phyloP scores from a whole-genome alignment of 192 early-diverging fungal species.

The Chytriomyces sp. region DNA sequence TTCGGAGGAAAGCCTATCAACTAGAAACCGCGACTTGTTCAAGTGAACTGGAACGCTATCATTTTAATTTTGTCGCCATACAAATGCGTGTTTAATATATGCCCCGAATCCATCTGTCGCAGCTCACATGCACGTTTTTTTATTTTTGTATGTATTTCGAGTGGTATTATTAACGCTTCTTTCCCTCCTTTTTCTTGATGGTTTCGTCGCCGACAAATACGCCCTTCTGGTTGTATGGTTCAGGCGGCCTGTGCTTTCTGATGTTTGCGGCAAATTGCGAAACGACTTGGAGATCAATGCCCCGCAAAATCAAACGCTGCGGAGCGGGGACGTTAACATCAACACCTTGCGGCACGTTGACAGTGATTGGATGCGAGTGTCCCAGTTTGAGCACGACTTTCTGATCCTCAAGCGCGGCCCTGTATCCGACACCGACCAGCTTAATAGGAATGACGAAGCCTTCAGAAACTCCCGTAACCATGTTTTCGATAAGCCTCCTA shows the following conservation, averaged over 20 bases:
- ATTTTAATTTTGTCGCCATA: neutral
- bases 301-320: conserved; percentile 81
- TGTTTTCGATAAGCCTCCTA: conserved; percentile 82
- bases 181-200: conserved; percentile 97
- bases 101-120: neutral
- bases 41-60: too few species aligned
- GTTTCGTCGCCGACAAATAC: conserved; percentile 98
- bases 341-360: conserved; percentile 82
- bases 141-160: neutral
- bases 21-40: too few species aligned
- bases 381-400: conserved; percentile 76
- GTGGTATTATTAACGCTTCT: conserved; percentile 68
- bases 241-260: conserved; percentile 86
- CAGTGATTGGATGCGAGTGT: conserved; percentile 79
- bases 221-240: conserved; percentile 99
- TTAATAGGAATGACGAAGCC: conserved; percentile 83
- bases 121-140: neutral
- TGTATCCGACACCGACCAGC: conserved; percentile 92
- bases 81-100: neutral
- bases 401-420: conserved; percentile 77
- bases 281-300: conserved; percentile 78
- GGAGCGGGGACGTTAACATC: conserved; percentile 77
- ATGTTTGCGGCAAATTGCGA: conserved; percentile 93
- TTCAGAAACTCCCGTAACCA: conserved; percentile 87
- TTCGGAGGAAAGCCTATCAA: neutral